phyloP scores from a whole-genome alignment of 257 asterid genomes.

The Capsicum rhomboideum region DNA sequence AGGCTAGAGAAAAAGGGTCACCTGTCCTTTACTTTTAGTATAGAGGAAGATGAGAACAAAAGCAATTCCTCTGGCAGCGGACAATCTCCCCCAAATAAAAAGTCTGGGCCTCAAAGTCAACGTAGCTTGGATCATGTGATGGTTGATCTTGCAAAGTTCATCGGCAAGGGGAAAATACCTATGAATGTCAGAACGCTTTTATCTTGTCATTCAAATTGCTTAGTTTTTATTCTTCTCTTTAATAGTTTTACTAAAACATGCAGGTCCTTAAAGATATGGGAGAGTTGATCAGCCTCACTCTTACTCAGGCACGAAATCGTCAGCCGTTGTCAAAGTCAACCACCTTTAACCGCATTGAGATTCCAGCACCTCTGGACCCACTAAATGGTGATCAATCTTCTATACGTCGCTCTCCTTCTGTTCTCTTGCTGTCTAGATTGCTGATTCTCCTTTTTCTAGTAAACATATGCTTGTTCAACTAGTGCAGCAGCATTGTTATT shows the following conservation, averaged over 20 bases:
- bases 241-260: slow-evolving; percentile 1
- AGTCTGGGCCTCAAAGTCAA: slow-evolving; percentile 48
- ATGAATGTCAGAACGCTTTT: slow-evolving; percentile 48
- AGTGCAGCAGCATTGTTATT: not conserved
- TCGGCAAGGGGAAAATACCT: slow-evolving; percentile 83
- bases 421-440: not conserved
- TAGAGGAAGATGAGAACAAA: slow-evolving; percentile 60
- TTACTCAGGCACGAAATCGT: slow-evolving; percentile 69
- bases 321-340: slow-evolving; percentile 93
- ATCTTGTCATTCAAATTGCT: not conserved
- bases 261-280: slow-evolving; percentile 91
- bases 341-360: slow-evolving; percentile 71
- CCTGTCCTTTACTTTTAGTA: slow-evolving; percentile 66
- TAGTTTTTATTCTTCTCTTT: not conserved
- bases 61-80: slow-evolving; percentile 31
- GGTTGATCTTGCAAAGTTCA: slow-evolving; percentile 79
- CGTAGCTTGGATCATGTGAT: slow-evolving; percentile 59
- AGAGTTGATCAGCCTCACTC: slow-evolving; percentile 55
- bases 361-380: slow-evolving; percentile 64
- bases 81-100: slow-evolving; percentile 45
- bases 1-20: slow-evolving; percentile 57
- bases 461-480: not conserved
- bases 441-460: not conserved
- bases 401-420: not conserved
- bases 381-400: slow-evolving; percentile 49